Evolutionary conservation across 371 early-diverging fungal genomes (phyloP).

Genomic region (Lichtheimia ornata): DNA sequence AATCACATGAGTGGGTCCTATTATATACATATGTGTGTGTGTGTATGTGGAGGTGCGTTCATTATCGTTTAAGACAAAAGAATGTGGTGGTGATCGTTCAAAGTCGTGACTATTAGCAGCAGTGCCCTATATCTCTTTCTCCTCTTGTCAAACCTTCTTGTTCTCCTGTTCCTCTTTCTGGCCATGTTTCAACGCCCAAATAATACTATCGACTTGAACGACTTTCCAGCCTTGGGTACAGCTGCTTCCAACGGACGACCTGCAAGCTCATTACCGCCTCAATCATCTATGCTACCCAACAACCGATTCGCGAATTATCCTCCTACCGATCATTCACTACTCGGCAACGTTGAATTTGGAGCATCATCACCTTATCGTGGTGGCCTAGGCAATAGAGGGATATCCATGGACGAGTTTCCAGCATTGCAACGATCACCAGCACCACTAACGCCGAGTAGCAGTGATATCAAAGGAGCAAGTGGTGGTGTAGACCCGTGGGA

Average conservation of each 20-base stretch:
- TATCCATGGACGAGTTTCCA: constrained; percentile 54
- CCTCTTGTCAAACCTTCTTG: background rate
- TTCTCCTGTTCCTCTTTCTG: background rate
- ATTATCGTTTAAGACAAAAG: too few relatives aligned
- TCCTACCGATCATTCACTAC: constrained; percentile 34
- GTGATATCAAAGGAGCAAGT: constrained; percentile 24
- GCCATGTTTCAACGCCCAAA: constrained; percentile 40
- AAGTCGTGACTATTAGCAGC: too few relatives aligned
- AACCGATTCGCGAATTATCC: constrained; percentile 46
- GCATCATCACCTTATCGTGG: constrained; percentile 3
- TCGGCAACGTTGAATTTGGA: constrained; percentile 14
- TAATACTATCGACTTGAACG: constrained; percentile 48
- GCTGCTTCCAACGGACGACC: constrained; percentile 32
- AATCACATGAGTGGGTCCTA: too few relatives aligned
- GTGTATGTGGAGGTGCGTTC: too few relatives aligned
- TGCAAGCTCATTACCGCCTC: constrained; percentile 18
- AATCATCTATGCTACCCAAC: constrained; percentile 22
- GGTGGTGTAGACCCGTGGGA: constrained; percentile 33
- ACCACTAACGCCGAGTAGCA: constrained; percentile 31
- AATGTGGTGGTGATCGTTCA: too few relatives aligned
- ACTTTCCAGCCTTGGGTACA: constrained; percentile 52
- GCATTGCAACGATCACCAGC: constrained; percentile 35
- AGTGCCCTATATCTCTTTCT: too few relatives aligned
- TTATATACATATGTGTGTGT: too few relatives aligned
- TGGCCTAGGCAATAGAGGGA: constrained; percentile 35